phyloP scores from a whole-genome alignment of 768 basidiomycete genomes.

The Lanmaoa pseudosensibilis region DNA sequence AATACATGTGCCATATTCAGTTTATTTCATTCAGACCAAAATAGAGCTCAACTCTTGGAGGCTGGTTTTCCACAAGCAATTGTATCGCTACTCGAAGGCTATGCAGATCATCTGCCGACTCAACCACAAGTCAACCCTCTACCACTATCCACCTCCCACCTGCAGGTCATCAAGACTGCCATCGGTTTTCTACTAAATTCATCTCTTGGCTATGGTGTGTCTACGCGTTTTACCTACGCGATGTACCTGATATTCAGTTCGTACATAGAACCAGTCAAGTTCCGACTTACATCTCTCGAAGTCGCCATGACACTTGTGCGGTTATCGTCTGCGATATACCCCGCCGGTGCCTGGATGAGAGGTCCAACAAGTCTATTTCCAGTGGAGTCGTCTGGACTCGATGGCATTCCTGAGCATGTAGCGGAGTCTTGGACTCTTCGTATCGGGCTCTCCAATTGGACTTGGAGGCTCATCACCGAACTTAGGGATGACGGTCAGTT shows the following conservation, averaged over 20 bases:
- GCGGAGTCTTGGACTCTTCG: conserved; percentile 68
- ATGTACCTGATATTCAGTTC: conserved; percentile 2
- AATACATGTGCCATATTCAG: conserved; percentile 3
- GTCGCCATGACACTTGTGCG: conserved; percentile 68
- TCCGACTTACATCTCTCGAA: conserved; percentile 65
- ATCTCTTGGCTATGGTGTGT: conserved; percentile 72
- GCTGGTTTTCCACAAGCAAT: conserved; percentile 68
- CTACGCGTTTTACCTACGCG: background rate
- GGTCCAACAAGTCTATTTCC: conserved; percentile 23
- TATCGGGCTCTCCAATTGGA: conserved; percentile 67
- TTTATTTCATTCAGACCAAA: conserved; percentile 54
- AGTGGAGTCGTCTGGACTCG: conserved; percentile 14
- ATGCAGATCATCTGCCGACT: conserved; percentile 47
- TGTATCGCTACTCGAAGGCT: conserved; percentile 67
- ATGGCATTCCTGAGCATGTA: conserved; percentile 27
- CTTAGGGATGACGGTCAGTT: conserved; percentile 67
- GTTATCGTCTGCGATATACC: conserved; percentile 67
- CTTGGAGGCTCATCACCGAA: conserved; percentile 73
- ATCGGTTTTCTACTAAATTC: conserved; percentile 80
- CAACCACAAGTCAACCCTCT: conserved; percentile 41
- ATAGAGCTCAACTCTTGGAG: conserved; percentile 69
- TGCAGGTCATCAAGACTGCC: conserved; percentile 73
- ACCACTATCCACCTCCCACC: conserved; percentile 56
- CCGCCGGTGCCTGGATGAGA: conserved; percentile 65
- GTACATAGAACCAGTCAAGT: conserved; percentile 65